A percentile compares a stretch with the other conserved stretches of the same genome.
These are phyloP conservation scores for Pseudocercospora eumusae DNA, from an alignment of 2,329 filamentous ascomycete species.

Conservation along the genomic window DNA sequence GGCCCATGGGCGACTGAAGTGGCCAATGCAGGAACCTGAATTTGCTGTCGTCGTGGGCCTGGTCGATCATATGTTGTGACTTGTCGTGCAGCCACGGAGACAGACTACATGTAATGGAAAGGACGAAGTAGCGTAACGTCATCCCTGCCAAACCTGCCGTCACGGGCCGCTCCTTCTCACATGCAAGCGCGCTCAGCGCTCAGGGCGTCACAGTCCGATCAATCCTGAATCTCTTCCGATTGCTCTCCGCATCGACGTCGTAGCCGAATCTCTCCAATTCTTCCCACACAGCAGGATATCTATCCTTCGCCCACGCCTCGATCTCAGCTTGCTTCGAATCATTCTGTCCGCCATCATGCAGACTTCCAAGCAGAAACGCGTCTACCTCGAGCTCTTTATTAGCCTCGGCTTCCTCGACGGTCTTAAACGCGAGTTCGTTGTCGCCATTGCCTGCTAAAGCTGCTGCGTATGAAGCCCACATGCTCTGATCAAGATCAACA, in stretches of 20 bases:
- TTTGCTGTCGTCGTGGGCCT: background rate
- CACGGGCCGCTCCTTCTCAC: background rate
- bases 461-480: conserved; percentile 76
- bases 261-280: conserved; percentile 60
- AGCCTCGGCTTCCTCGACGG: conserved; percentile 67
- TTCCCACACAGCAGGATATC: conserved; percentile 69
- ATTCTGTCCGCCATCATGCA: conserved; percentile 72
- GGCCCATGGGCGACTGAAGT: background rate
- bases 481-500: conserved; percentile 69
- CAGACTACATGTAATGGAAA: background rate
- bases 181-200: conserved; percentile 20
- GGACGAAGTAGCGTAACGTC: background rate
- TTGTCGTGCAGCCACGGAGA: background rate
- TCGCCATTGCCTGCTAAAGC: conserved; percentile 73
- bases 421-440: conserved; percentile 65
- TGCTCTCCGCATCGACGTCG: conserved; percentile 23
- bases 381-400: conserved; percentile 69
- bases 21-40: background rate
- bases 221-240: conserved; percentile 32
- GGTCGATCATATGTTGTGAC: background rate
- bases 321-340: conserved; percentile 64
- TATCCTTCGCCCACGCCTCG: conserved; percentile 70
- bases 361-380: conserved; percentile 71
- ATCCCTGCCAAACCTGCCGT: background rate
- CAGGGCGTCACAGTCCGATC: conserved; percentile 30